phyloP scores from a whole-genome alignment of 2,329 filamentous ascomycete genomes.

The Gliomastix tumulicola region DNA sequence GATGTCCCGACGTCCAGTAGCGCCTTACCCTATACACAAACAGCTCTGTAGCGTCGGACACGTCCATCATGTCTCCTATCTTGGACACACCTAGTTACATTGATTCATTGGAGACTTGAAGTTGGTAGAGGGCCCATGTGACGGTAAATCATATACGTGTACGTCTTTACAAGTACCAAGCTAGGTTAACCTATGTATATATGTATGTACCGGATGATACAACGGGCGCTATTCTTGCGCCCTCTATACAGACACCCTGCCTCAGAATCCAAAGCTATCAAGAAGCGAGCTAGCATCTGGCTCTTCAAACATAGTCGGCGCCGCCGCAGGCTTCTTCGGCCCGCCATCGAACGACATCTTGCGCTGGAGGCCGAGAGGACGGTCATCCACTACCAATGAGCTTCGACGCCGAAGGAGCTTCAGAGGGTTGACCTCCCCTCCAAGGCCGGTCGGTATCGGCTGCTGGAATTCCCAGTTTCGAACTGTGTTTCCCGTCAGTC shows the following conservation, averaged over 20 bases:
- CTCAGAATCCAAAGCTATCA: constrained; percentile 85
- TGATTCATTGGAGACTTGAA: too few relatives aligned
- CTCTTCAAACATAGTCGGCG: constrained; percentile 79
- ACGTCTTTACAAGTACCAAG: too few relatives aligned
- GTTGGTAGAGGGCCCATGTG: too few relatives aligned
- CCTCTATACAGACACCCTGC: neutral
- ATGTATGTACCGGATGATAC: too few relatives aligned
- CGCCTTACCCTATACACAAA: neutral
- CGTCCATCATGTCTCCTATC: too few relatives aligned
- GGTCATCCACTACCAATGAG: constrained; percentile 74
- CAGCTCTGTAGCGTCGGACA: too few relatives aligned
- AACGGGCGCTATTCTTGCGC: too few relatives aligned
- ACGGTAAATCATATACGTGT: too few relatives aligned
- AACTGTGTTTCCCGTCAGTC: too few relatives aligned
- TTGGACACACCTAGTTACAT: too few relatives aligned
- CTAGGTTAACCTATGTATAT: too few relatives aligned
- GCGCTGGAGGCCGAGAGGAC: constrained; percentile 39
- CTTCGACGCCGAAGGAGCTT: constrained; percentile 64
- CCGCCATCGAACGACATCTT: constrained; percentile 33
- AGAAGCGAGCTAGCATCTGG: constrained; percentile 84
- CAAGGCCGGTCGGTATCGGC: constrained; percentile 23
- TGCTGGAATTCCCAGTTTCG: constrained; percentile 75
- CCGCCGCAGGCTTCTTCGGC: constrained; percentile 39
- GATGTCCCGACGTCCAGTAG: neutral
- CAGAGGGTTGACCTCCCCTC: constrained; percentile 53